Evolutionary conservation across 345 rosid genomes (phyloP).

Genomic region (Brassica nigra): DNA sequence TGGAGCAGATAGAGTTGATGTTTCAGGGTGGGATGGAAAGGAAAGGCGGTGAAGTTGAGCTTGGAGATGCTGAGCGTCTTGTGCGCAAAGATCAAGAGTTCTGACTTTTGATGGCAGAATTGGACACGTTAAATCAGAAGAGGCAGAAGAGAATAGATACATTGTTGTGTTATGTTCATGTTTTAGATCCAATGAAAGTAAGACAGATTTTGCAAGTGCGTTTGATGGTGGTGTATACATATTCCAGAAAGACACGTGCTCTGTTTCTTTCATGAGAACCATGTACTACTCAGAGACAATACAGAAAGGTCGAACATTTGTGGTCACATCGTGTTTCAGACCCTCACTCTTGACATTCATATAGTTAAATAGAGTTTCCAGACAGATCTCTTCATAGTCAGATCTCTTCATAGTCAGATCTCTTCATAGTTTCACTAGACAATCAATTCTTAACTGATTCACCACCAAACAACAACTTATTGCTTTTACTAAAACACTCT

Average conservation of each 20-base stretch:
- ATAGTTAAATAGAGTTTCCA: background rate
- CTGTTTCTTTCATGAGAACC: conserved; percentile 18
- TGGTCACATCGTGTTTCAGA: conserved; percentile 9
- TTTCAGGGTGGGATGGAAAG: conserved; percentile 48
- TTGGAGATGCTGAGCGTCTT: conserved; percentile 76
- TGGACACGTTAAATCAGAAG: conserved; percentile 15
- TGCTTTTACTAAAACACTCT: background rate
- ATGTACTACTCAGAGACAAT: conserved; percentile 19
- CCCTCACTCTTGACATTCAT: conserved; percentile 15
- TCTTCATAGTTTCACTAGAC: background rate
- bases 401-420: background rate
- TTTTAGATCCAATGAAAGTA: conserved; percentile 17
- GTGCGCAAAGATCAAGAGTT: conserved; percentile 49
- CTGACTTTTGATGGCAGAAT: conserved; percentile 3
- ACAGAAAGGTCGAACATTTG: conserved; percentile 18
- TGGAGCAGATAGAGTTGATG: conserved; percentile 72
- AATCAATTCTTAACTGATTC: conserved; percentile 4
- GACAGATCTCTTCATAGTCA: background rate
- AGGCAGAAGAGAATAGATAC: background rate
- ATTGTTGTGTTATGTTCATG: conserved; percentile 13
- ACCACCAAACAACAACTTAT: conserved; percentile 11
- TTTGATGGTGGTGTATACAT: conserved; percentile 10
- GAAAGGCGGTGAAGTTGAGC: conserved; percentile 58
- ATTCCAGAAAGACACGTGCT: conserved; percentile 2
- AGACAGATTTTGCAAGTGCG: conserved; percentile 22